Base-by-base conservation (phyloP, 768 basidiomycete genomes). In the Cyclocybe cylindracea region DNA sequence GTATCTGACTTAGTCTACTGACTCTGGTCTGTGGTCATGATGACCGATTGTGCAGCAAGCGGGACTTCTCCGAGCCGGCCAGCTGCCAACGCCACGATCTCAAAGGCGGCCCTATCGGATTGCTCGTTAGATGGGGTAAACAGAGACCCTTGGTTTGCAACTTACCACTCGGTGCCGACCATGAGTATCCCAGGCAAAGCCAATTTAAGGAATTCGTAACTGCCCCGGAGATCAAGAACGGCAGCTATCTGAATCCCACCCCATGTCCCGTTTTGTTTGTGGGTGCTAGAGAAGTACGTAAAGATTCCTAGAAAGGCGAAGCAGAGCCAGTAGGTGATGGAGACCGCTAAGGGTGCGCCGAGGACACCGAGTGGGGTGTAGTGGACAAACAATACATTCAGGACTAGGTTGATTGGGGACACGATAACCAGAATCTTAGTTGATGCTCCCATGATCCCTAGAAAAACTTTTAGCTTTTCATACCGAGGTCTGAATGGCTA, bases 1-100 rank as follows among this genome's bases (percentile, higher is more conserved):
- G 24, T 5, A 24, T 19, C 19, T 18, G 48, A 46, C 38, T 33
- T 47, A 42, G 32, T 38, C 41, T 1, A 60, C 67, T 51, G 56
- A 86, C 87, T 85, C 67, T 88, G 87, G 61, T 91, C 89, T 5
- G 84, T 81, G 13, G 86, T 89, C 86, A 89, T 90, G 49, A 89
- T 87, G 41, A 88, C 82, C 0, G 86, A 85, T 58, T 91, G 89
- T 2, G 86, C 88, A 3, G 86, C 87, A 34, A 91, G 75, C 1
- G 86, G 72, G 32, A 87, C 63, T n/a, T 77, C 62, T 6, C 88
- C 89, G 3, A 91, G 72, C 14, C 82, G 76, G 4, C 87, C 89
- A 3, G 89, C 89, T 13, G 86, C 85, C 18, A 91, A 70, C 4
- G 89, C 87, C 9, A 91, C 89, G 36, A 91, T 88, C 62, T 91